These are phyloP conservation scores for Penicillium paxilli DNA, from an alignment of 495 filamentous ascomycete genomes.

Conservation along the genomic window DNA sequence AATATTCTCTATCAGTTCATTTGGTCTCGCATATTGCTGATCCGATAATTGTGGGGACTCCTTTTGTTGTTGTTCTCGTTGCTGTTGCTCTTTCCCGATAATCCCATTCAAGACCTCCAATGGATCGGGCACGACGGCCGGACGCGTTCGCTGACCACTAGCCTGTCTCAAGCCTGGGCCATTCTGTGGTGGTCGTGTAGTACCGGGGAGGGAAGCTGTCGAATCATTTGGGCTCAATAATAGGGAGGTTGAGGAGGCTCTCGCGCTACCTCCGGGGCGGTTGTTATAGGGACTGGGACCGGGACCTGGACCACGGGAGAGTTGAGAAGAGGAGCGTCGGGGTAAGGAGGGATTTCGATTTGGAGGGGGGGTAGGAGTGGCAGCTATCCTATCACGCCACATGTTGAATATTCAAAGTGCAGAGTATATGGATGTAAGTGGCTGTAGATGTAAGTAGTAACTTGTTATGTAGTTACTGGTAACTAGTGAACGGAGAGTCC, in stretches of 20 bases:
- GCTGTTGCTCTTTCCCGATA: conserved; percentile 52
- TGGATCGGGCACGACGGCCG: conserved; percentile 64
- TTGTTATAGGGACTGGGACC: conserved; percentile 33
- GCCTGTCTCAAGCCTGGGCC: conserved; percentile 63
- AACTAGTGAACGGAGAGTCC: background rate
- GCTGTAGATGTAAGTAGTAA: too few species aligned
- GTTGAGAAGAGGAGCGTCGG: conserved; percentile 55
- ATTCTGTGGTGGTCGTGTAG: conserved; percentile 61
- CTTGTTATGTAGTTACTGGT: too few species aligned
- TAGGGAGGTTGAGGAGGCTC: conserved; percentile 68
- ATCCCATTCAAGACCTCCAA: conserved; percentile 71
- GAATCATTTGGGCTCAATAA: conserved; percentile 67
- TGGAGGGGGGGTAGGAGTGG: conserved; percentile 64
- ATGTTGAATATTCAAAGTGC: conserved; percentile 42
- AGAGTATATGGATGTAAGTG: background rate
- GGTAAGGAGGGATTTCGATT: conserved; percentile 72
- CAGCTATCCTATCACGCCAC: conserved; percentile 88
- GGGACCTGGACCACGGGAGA: conserved; percentile 23
- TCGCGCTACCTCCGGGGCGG: conserved; percentile 60
- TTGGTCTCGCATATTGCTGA: conserved; percentile 32
- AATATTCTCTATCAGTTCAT: conserved; percentile 59
- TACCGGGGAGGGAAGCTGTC: conserved; percentile 65
- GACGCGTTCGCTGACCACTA: conserved; percentile 43
- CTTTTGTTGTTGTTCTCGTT: conserved; percentile 20
- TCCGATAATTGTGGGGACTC: conserved; percentile 10